phyloP scores from a whole-genome alignment of 176 grass and related monocot genomes.

The Puya raimondii region DNA sequence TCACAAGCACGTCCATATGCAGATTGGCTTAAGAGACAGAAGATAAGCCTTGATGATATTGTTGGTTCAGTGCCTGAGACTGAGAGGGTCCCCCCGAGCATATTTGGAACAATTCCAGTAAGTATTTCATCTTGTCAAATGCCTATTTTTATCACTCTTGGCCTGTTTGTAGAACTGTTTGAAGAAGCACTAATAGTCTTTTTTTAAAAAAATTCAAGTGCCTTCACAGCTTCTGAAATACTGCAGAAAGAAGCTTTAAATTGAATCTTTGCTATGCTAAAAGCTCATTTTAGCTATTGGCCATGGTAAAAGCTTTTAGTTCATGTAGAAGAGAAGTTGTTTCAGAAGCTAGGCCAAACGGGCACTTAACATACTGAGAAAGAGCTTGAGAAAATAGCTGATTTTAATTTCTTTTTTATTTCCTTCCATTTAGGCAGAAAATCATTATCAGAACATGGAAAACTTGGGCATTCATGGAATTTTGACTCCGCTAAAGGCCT shows the following conservation, averaged over 20 bases:
- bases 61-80: conserved; percentile 69
- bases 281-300: too few species aligned
- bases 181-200: too few species aligned
- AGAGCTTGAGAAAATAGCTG: background rate
- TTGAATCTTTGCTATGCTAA: too few species aligned
- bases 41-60: conserved; percentile 58
- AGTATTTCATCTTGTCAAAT: conserved; percentile 14
- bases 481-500: conserved; percentile 80
- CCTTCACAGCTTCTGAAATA: too few species aligned
- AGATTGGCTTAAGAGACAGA: conserved; percentile 83
- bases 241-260: too few species aligned
- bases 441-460: conserved; percentile 29
- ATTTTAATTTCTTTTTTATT: conserved; percentile 13
- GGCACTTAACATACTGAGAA: background rate
- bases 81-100: conserved; percentile 43
- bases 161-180: too few species aligned
- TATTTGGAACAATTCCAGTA: conserved; percentile 54
- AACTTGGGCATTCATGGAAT: conserved; percentile 55
- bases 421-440: conserved; percentile 24
- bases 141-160: too few species aligned
- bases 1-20: conserved; percentile 77
- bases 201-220: too few species aligned
- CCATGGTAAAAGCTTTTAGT: too few species aligned
- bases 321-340: too few species aligned
- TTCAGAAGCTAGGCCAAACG: too few species aligned